These are phyloP conservation scores for Fusarium clavum DNA, from an alignment of 2,329 filamentous ascomycete genomes.

Conservation along the genomic window DNA sequence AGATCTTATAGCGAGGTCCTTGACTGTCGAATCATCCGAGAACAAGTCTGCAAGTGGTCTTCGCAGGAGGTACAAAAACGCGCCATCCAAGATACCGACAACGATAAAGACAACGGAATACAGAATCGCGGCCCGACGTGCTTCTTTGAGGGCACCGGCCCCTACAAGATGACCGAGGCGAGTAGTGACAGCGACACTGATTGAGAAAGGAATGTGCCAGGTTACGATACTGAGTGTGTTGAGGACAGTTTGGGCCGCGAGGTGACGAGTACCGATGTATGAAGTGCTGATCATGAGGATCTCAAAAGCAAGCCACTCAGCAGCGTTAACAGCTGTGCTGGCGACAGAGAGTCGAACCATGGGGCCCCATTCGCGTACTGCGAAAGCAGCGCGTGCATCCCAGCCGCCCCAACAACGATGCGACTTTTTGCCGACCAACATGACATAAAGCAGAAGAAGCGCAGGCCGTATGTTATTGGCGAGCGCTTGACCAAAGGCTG, in stretches of 20 bases:
- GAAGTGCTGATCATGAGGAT: slow-evolving; percentile 60
- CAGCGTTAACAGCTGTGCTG: slow-evolving; percentile 56
- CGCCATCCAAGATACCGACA: slow-evolving; percentile 31
- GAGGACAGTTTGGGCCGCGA: slow-evolving; percentile 57
- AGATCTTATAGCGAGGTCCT: slow-evolving; percentile 21
- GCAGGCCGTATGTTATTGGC: slow-evolving; percentile 62
- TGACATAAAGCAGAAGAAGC: slow-evolving; percentile 59
- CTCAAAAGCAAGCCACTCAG: slow-evolving; percentile 59
- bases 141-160: slow-evolving; percentile 42
- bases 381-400: slow-evolving; percentile 51
- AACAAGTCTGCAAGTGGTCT: slow-evolving; percentile 30
- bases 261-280: slow-evolving; percentile 56
- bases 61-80: slow-evolving; percentile 28
- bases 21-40: slow-evolving; percentile 33
- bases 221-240: slow-evolving; percentile 55
- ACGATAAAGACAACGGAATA: slow-evolving; percentile 32
- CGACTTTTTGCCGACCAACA: slow-evolving; percentile 54
- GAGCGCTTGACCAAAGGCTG: slow-evolving; percentile 62
- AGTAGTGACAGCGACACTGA: slow-evolving; percentile 57
- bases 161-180: slow-evolving; percentile 58
- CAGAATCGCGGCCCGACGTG: slow-evolving; percentile 25
- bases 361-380: slow-evolving; percentile 55
- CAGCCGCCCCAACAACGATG: slow-evolving; percentile 54
- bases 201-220: slow-evolving; percentile 58
- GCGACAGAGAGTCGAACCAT: slow-evolving; percentile 56